Percentiles rank a stretch among this genome's conserved stretches.
These are phyloP conservation scores for Trichoderma guizhouense DNA, from an alignment of 2,329 filamentous ascomycete genomes.

Conservation along the genomic window DNA sequence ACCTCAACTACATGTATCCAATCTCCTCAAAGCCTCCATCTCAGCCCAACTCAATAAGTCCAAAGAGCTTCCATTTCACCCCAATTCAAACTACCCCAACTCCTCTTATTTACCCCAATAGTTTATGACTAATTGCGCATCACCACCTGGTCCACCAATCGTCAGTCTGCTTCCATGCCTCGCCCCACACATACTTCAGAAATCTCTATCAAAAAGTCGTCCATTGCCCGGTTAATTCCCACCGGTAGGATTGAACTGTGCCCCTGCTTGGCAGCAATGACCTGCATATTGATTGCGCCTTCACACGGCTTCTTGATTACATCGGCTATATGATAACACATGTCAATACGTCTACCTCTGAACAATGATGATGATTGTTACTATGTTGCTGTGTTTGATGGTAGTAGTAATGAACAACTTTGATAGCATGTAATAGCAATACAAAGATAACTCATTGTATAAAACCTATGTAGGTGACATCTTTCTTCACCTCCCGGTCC, in stretches of 20 bases:
- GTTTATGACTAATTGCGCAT: neutral
- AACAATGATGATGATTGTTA: neutral
- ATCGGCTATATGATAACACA: neutral
- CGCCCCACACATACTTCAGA: neutral
- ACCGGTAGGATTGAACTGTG: neutral
- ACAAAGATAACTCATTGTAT: neutral
- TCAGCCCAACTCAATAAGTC: neutral
- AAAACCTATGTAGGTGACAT: neutral
- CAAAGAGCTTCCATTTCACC: neutral
- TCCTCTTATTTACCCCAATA: neutral
- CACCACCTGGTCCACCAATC: neutral
- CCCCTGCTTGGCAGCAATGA: neutral
- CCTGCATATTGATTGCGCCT: neutral
- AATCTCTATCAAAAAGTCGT: neutral
- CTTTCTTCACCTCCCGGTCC: neutral
- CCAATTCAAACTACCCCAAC: neutral
- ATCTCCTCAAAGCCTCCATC: neutral
- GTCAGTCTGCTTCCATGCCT: neutral
- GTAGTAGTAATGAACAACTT: neutral
- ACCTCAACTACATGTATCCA: neutral
- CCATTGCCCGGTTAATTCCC: conserved; percentile 7
- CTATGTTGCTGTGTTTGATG: neutral
- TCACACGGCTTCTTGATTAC: neutral
- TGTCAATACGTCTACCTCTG: neutral
- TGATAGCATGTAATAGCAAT: neutral